Base-by-base conservation (phyloP, 495 filamentous ascomycete species). In the Lophiostoma macrostomum region DNA sequence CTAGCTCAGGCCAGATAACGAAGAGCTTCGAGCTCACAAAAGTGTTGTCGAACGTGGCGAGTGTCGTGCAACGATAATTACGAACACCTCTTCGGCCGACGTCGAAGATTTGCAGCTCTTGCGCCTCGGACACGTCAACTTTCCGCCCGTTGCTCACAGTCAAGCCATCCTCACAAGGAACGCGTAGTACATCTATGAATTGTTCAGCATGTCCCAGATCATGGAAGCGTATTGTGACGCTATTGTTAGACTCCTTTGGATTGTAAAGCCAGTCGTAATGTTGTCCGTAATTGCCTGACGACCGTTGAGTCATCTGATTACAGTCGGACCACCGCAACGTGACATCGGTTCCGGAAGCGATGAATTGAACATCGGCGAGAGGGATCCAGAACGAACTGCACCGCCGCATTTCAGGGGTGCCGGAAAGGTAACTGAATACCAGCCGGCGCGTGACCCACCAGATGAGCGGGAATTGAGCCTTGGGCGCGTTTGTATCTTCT, bases 291-390 rank as follows among this genome's bases (percentile, higher is more conserved):
- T 44, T 44, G 5, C 20, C 50, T 10, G 37, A 43, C 10, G 18
- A 5, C 19, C 29, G 30, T 35, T 32, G 13, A 1, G 5, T 32
- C 36, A 60, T 48, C 31, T 60, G 56, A 43, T 53, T 60, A 29
- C 56, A 60, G 49, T 60, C 56, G 13, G 56, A 60, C 49, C 49
- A 60, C 5, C 24, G 16, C 14, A 60, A 20, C 3, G 56, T 54
- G 19, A 60, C 50, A 27, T 48, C 35, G 23, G 30, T 13, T 6
- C 31, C 38, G 19, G 14, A 14, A 20, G 30, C 20, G 23, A 25
- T n/a, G 22, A 52, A 53, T 8, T 20, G 18, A 13, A 58, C 22
- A 20, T 58, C 47, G 2, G 55, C 47, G 30, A 58, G 55, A n/a
- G 55, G 55, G 11, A 58, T 30, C 55, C 53, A 57, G 27, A 57